phyloP scores from a whole-genome alignment of 2,329 filamentous ascomycete species.

The Aspergillus udagawae region DNA sequence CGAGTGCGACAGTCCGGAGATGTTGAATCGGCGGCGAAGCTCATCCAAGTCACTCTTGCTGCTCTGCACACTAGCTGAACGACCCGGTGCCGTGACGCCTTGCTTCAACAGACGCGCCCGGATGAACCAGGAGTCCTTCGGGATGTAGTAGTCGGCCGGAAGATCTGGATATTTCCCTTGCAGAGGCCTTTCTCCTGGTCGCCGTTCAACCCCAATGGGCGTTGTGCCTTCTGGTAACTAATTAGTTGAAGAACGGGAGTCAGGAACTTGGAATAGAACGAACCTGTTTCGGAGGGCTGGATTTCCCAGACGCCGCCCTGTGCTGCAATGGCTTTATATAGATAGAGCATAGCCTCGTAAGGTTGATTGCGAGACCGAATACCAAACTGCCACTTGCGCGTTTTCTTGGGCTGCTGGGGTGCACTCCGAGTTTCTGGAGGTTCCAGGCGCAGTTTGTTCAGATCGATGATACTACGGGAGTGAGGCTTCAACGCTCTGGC shows the following conservation, averaged over 20 bases:
- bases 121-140: constrained; percentile 92
- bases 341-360: constrained; percentile 88
- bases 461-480: constrained; percentile 64
- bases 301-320: constrained; percentile 85
- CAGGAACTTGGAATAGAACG: constrained; percentile 6
- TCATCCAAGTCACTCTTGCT: constrained; percentile 41
- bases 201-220: constrained; percentile 35
- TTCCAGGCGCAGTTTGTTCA: constrained; percentile 59
- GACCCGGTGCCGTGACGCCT: constrained; percentile 59
- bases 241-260: constrained; percentile 1
- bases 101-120: constrained; percentile 83
- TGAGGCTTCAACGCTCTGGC: constrained; percentile 81
- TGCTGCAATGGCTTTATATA: constrained; percentile 85
- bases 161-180: constrained; percentile 44
- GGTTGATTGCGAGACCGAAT: constrained; percentile 92
- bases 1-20: constrained; percentile 29
- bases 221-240: constrained; percentile 23
- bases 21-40: constrained; percentile 36
- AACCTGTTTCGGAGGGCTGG: constrained; percentile 41
- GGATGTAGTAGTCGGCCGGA: constrained; percentile 69
- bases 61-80: constrained; percentile 35
- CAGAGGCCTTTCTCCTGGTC: constrained; percentile 33
- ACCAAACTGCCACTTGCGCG: constrained; percentile 95
- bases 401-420: constrained; percentile 52
- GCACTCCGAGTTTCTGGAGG: constrained; percentile 50